Evolutionary conservation across 805 yeast species (phyloP).

Genomic region (Saturnispora kantuleensis): DNA sequence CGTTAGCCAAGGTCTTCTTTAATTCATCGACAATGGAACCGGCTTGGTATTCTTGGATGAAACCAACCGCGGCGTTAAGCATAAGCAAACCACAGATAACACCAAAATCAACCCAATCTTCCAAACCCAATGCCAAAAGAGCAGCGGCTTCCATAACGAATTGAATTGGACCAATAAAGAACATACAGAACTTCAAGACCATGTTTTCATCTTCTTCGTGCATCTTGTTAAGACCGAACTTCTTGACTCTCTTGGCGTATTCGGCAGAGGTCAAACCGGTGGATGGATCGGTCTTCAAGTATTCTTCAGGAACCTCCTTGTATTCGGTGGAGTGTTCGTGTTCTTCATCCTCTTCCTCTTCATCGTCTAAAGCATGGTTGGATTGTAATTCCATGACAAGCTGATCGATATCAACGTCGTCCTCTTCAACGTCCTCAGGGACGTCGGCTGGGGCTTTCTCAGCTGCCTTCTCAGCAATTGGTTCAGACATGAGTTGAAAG

Average conservation of each 20-base stretch:
- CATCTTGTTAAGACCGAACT: conserved; percentile 85
- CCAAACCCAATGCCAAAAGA: conserved; percentile 87
- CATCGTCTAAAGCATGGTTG: conserved; percentile 41
- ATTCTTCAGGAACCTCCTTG: conserved; percentile 74
- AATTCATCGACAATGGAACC: conserved; percentile 96
- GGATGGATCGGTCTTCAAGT: conserved; percentile 71
- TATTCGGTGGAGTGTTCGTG: conserved; percentile 35
- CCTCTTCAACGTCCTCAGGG: conserved; percentile 35
- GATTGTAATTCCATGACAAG: conserved; percentile 74
- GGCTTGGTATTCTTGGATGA: conserved; percentile 95
- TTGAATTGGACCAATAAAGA: conserved; percentile 92
- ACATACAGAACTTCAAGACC: conserved; percentile 69
- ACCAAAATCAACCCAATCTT: conserved; percentile 99
- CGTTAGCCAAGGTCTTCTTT: conserved; percentile 88
- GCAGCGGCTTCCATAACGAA: conserved; percentile 98
- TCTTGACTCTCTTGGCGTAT: conserved; percentile 75
- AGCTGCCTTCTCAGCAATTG: conserved; percentile 10
- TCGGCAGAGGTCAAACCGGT: conserved; percentile 71
- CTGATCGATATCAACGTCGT: conserved; percentile 56
- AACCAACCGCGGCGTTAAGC: conserved; percentile 90
- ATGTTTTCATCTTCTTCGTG: conserved; percentile 78
- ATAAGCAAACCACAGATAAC: conserved; percentile 81
- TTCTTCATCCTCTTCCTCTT: conserved; percentile 32
- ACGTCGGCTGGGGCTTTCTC: conserved; percentile 27
- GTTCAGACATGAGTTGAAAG: conserved; percentile 4